These are phyloP conservation scores for Jaapia argillacea DNA, from an alignment of 768 basidiomycete species.

Conservation along the genomic window DNA sequence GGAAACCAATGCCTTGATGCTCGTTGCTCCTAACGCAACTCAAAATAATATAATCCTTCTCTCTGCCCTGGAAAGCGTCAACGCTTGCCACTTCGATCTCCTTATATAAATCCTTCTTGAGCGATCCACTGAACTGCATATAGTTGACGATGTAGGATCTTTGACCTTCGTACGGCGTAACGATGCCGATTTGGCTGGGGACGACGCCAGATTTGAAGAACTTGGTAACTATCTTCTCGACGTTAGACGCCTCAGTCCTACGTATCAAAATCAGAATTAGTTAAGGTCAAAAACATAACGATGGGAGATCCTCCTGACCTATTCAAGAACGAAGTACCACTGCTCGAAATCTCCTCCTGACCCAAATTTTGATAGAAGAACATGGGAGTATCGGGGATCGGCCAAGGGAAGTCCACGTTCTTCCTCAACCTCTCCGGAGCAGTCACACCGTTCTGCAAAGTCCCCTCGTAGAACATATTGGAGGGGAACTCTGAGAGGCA, in stretches of 20 bases:
- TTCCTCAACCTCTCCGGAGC: constrained; percentile 95
- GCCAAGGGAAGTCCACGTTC: constrained; percentile 99
- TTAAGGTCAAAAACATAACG: too few species aligned
- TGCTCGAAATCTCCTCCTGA: constrained; percentile 97
- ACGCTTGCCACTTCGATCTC: constrained; percentile 99
- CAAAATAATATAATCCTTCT: constrained; percentile 99
- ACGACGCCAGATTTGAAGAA: constrained; percentile 99
- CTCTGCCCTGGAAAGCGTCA: constrained; percentile 98
- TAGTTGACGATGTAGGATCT: constrained; percentile 97
- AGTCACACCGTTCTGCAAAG: constrained; percentile 97
- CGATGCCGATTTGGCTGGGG: constrained; percentile 92
- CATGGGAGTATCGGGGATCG: constrained; percentile 94
- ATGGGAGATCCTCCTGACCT: constrained; percentile 44
- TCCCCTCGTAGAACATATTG: constrained; percentile 99
- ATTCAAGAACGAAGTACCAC: constrained; percentile 97
- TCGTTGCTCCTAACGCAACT: constrained; percentile 98
- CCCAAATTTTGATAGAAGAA: constrained; percentile 99
- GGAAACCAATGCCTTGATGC: constrained; percentile 98
- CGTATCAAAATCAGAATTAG: constrained; percentile 3
- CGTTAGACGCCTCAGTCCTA: constrained; percentile 97
- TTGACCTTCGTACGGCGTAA: constrained; percentile 98
- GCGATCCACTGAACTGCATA: constrained; percentile 99
- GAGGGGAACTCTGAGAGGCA: constrained; percentile 98
- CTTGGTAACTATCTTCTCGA: constrained; percentile 99
- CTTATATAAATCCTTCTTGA: constrained; percentile 99